These are phyloP conservation scores for Trypanosoma avium DNA, from an alignment of 208 protist species.

Conservation along the genomic window DNA sequence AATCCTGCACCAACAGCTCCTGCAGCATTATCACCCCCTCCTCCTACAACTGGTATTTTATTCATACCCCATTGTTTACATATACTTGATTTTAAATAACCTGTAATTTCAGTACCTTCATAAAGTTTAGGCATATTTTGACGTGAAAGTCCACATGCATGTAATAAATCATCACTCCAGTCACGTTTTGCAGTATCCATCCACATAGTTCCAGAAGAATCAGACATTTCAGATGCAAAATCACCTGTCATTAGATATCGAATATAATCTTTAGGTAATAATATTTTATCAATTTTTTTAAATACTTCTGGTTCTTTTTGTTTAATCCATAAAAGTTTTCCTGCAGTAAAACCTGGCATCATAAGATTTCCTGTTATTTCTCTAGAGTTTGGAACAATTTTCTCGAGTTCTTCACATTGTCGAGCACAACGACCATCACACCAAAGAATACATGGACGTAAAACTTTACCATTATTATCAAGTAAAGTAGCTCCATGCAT, in stretches of 20 bases:
- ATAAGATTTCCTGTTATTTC: conserved; percentile 77
- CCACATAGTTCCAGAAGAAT: conserved; percentile 75
- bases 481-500: conserved; percentile 78
- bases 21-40: conserved; percentile 77
- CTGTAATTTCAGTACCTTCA: conserved; percentile 64
- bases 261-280: conserved; percentile 80
- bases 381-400: conserved; percentile 48
- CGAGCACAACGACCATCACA: conserved; percentile 68
- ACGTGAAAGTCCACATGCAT: conserved; percentile 57
- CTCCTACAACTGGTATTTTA: conserved; percentile 50
- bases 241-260: conserved; percentile 69
- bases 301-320: conserved; percentile 69
- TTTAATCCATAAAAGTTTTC: conserved; percentile 77
- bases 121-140: conserved; percentile 74
- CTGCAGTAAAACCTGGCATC: conserved; percentile 83
- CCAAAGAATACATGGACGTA: conserved; percentile 80
- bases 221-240: conserved; percentile 70
- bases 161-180: conserved; percentile 64
- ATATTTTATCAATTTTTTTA: conserved; percentile 52
- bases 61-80: conserved; percentile 56
- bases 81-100: conserved; percentile 38
- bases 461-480: conserved; percentile 49
- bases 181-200: conserved; percentile 66
- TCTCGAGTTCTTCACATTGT: conserved; percentile 73
- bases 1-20: conserved; percentile 66